Conservation (phyloP, 768 basidiomycete species). For the Podaxis mareebaensis region DNA sequence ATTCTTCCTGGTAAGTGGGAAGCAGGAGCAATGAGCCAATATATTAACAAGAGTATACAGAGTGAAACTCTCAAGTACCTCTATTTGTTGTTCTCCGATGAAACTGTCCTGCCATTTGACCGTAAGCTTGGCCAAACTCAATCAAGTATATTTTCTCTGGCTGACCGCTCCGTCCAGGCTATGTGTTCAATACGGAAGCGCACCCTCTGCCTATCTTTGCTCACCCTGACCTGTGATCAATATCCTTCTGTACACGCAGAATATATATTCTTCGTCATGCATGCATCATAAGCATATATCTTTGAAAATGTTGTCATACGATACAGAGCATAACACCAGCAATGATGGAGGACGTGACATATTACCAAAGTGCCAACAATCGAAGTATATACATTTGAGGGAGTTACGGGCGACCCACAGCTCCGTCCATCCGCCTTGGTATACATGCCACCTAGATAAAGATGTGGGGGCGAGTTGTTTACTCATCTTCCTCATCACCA, state of each 20-base stretch:
- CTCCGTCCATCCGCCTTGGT: slow-evolving; percentile 14
- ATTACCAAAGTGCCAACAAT: slow-evolving; percentile 5
- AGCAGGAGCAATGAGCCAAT: neutral
- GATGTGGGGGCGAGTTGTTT: slow-evolving; percentile 22
- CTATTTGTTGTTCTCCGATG: slow-evolving; percentile 82
- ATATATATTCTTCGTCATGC: neutral
- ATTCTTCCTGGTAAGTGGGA: slow-evolving; percentile 75
- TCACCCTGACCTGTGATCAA: slow-evolving; percentile 26
- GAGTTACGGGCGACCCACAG: neutral
- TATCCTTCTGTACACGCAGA: neutral
- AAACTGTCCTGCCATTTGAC: slow-evolving; percentile 67
- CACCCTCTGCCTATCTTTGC: slow-evolving; percentile 63
- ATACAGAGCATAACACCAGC: slow-evolving; percentile 7
- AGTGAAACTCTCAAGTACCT: slow-evolving; percentile 92
- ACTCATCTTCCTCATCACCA: slow-evolving; percentile 87
- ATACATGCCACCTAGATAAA: slow-evolving; percentile 21
- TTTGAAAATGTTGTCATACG: slow-evolving; percentile 12
- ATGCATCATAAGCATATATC: slow-evolving; percentile 8
- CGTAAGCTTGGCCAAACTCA: slow-evolving; percentile 46
- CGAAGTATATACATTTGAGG: slow-evolving; percentile 1
- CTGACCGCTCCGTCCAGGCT: slow-evolving; percentile 43
- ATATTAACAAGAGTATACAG: slow-evolving; percentile 35
- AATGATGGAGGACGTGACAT: neutral
- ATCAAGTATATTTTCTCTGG: neutral
- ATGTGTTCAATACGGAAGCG: slow-evolving; percentile 91